Evolutionary conservation across 495 filamentous ascomycete genomes (phyloP).

Genomic region (Penicillium taxi): DNA sequence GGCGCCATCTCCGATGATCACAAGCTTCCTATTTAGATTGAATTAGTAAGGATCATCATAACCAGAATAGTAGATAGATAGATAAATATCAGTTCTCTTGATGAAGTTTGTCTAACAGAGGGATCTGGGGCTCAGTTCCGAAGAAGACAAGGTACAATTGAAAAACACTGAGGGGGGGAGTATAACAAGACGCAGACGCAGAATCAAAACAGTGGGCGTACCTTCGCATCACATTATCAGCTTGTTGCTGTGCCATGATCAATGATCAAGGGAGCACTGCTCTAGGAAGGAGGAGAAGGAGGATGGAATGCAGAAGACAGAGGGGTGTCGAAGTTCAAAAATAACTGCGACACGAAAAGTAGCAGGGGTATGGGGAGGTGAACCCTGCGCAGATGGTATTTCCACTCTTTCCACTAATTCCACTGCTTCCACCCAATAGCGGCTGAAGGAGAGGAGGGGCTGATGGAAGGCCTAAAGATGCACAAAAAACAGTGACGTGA

Average conservation of each 20-base stretch:
- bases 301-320: slow-evolving; percentile 3
- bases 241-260: slow-evolving; percentile 53
- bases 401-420: too few relatives aligned
- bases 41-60: slow-evolving; percentile 10
- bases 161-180: slow-evolving; percentile 5
- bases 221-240: slow-evolving; percentile 67
- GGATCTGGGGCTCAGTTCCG: too few relatives aligned
- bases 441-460: slow-evolving; percentile 1
- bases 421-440: slow-evolving; percentile 18
- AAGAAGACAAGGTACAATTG: too few relatives aligned
- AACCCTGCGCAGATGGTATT: slow-evolving; percentile 12
- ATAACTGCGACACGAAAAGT: slow-evolving; percentile 9
- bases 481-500: slow-evolving; percentile 18
- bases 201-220: slow-evolving; percentile 33
- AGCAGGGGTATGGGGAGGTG: slow-evolving; percentile 10
- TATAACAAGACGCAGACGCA: slow-evolving; percentile 5
- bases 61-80: neutral
- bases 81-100: neutral
- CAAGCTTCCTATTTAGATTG: slow-evolving; percentile 77
- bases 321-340: too few relatives aligned
- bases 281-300: slow-evolving; percentile 6
- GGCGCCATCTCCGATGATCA: slow-evolving; percentile 98
- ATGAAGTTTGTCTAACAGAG: neutral
- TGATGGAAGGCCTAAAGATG: slow-evolving; percentile 16
- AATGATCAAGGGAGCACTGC: slow-evolving; percentile 7